These are phyloP conservation scores for Acacia pycnantha DNA, from an alignment of 331 rosid genomes.

Conservation along the genomic window DNA sequence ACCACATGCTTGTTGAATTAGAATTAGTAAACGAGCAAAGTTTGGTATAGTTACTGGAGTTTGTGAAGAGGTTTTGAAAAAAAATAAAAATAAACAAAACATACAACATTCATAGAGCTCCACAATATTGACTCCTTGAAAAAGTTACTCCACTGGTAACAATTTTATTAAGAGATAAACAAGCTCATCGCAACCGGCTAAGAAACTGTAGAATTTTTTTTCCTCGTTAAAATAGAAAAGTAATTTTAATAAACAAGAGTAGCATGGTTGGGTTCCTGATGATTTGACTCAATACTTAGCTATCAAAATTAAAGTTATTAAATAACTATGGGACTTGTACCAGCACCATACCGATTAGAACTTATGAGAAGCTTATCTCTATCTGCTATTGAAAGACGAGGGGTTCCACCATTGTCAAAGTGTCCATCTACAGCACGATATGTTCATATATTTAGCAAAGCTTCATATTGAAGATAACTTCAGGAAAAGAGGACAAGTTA, in stretches of 20 bases:
- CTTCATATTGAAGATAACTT: not conserved
- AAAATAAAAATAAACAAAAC: not conserved
- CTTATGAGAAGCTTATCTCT: conserved; percentile 42
- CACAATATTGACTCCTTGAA: not conserved
- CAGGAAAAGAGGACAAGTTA: conserved; percentile 9
- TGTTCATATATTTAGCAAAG: conserved; percentile 28
- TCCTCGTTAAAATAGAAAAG: not conserved
- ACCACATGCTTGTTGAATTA: not conserved
- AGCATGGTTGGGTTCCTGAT: not conserved
- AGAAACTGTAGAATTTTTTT: not conserved
- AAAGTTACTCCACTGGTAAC: not conserved
- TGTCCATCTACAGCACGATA: conserved; percentile 29
- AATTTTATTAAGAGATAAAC: not conserved
- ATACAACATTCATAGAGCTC: not conserved
- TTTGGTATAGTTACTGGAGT: not conserved
- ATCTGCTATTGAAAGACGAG: conserved; percentile 53
- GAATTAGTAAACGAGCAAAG: not conserved
- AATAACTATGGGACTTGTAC: not conserved
- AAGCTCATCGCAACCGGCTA: not conserved
- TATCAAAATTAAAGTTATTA: conserved; percentile 19
- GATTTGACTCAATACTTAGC: conserved; percentile 4
- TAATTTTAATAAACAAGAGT: not conserved
- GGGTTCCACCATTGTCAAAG: conserved; percentile 32
- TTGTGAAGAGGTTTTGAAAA: not conserved
- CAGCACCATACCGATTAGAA: conserved; percentile 55